Base-by-base conservation (phyloP, 176 grass and related monocot genomes). In the Areca catechu region DNA sequence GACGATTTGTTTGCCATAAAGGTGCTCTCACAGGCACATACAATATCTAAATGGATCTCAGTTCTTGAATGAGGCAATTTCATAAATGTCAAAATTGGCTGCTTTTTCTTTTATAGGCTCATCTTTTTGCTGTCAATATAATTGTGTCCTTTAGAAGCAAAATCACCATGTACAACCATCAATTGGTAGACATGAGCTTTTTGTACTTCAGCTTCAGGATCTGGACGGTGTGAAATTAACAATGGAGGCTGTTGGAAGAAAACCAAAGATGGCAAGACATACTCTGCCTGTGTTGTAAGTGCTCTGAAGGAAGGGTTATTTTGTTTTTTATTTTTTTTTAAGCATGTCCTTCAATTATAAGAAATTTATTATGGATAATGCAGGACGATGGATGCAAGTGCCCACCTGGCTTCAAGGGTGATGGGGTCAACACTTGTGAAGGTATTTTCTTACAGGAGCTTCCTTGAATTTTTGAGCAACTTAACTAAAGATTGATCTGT, bases 221-320 rank as follows among this genome's bases (percentile, higher is more conserved):
- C 79, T 66, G 86, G 83, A 22, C 66, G 86, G 3, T 95, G 91
- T 90, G 82, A 70, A 68, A 84, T 95, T 62, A 90, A 82, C 69
- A 90, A 98, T 64, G 87, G 93, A 64, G 87, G 93, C 30, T 98
- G 93, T 75, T 98, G 93, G 93, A 92, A 85, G 57, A 76, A 98
- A 19, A 80, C 81, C 4, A 82, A 19, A 63, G 54, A 98, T 72
- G 93, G 78, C 24, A 22, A 23, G 16, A 83, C 80, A 15, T 67
- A 70, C 74, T 88, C 93, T 63, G 93, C 93, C 30, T 98, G 93
- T 71, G 77, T 78, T 53, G 93, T 98, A 80, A 75, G 93, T 76
- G 43, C 21, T 62, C 23, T 48, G 2, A 60, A 79, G 15, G 3
- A 22, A 22, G 12, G 20, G 60, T 21, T 51, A 14, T 43, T 57